phyloP scores from a whole-genome alignment of 306 rosid species.

The Crotalaria pallida region DNA sequence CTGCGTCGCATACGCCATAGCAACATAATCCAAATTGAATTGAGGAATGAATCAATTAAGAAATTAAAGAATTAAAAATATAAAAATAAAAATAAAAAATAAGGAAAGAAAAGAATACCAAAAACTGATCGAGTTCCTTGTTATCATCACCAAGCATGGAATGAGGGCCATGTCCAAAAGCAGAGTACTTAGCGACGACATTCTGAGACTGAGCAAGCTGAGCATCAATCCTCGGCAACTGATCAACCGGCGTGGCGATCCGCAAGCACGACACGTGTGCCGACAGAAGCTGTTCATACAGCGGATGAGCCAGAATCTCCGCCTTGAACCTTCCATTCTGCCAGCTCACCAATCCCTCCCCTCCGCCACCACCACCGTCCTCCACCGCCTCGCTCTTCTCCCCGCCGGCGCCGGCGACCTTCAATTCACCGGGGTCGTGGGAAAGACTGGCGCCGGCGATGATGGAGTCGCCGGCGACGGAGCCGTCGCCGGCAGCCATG shows the following conservation, averaged over 20 bases:
- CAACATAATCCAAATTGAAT: too few relatives aligned
- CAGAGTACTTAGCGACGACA: conserved; percentile 88
- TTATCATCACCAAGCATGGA: conserved; percentile 62
- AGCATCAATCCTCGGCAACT: conserved; percentile 92
- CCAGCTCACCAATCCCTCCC: conserved; percentile 62
- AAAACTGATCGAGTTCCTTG: conserved; percentile 82
- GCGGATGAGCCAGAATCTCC: conserved; percentile 80
- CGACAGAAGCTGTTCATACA: conserved; percentile 82
- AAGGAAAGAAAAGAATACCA: conserved; percentile 49
- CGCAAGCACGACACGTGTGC: conserved; percentile 93
- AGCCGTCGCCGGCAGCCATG: background rate
- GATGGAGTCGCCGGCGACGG: conserved; percentile 45
- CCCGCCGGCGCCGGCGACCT: conserved; percentile 12
- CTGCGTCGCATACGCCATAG: too few relatives aligned
- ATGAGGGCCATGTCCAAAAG: conserved; percentile 37
- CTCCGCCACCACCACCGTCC: conserved; percentile 36
- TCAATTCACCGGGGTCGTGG: conserved; percentile 52
- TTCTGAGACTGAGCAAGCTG: conserved; percentile 92
- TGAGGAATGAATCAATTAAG: background rate
- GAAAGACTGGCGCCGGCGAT: conserved; percentile 49
- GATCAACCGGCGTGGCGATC: conserved; percentile 98
- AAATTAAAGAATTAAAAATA: background rate
- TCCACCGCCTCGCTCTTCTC: conserved; percentile 37
- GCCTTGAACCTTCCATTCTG: conserved; percentile 76
- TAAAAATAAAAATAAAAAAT: too few relatives aligned